Conservation (phyloP, 2,329 filamentous ascomycete species). For the Pyrenophora tritici-repentis region DNA sequence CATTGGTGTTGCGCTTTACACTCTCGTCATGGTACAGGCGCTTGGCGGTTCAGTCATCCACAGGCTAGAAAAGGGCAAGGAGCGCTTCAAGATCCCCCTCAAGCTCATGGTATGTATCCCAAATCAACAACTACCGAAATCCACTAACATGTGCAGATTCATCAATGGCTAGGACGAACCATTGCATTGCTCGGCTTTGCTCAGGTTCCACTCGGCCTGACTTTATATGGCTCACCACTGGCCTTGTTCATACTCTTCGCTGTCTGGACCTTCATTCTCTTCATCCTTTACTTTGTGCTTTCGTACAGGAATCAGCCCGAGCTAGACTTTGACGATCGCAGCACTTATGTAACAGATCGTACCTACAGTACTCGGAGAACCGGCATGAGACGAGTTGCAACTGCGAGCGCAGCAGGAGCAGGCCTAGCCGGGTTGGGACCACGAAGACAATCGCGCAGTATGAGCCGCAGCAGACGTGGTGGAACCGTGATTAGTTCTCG, state of each 20-base stretch:
- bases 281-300: conserved; percentile 79
- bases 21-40: conserved; percentile 71
- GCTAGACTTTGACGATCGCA: conserved; percentile 60
- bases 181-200: conserved; percentile 81
- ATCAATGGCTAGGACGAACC: conserved; percentile 83
- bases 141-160: conserved; percentile 62
- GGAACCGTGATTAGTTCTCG: conserved; percentile 43
- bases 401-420: conserved; percentile 62
- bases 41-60: conserved; percentile 71
- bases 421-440: conserved; percentile 59
- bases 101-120: conserved; percentile 58
- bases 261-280: conserved; percentile 72
- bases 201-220: conserved; percentile 86
- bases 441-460: conserved; percentile 48
- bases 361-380: conserved; percentile 48
- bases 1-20: conserved; percentile 79
- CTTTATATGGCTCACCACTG: conserved; percentile 88
- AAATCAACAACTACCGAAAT: not conserved
- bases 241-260: conserved; percentile 85
- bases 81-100: conserved; percentile 59
- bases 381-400: conserved; percentile 55
- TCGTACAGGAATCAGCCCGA: conserved; percentile 69
- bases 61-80: conserved; percentile 57
- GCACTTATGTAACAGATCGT: conserved; percentile 63
- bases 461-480: conserved; percentile 38